Evolutionary conservation across 495 filamentous ascomycete genomes (phyloP), one percentile per base, ranked within the genome.

Genomic region (Bathelium albidoporum): DNA sequence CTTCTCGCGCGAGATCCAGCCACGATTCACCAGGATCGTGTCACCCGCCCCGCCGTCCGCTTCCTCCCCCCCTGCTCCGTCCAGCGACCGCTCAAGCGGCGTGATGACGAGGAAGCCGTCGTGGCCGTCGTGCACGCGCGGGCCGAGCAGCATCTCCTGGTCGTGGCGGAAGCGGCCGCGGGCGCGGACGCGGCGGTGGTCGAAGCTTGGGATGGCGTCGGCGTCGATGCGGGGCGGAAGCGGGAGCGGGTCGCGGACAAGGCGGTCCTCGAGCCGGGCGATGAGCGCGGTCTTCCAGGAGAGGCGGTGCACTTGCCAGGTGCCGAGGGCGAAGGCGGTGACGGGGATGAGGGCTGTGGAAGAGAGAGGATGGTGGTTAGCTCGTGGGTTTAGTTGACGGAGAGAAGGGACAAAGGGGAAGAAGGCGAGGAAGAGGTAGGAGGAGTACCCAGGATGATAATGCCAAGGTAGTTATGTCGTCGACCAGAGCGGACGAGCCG

Each of bases 281-380:
- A 98, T 86, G 18, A 97, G 78, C 43, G 92, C 87, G 10, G 91
- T 91, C 73, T 98, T 98, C 91, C 92, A 93, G 39, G 83, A 82
- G 18, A 98, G 84, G 1, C 94, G 90, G 70, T 95, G 82, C n/a
- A 98, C 87, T 71, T 98, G 94, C 94, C 94, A 98, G 45, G 87
- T 89, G 43, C 94, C 94, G 36, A 98, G 85, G 66, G 78, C 78
- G 74, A 98, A 96, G 59, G 94, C 88, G 5, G 91, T 96, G 49
- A 95, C 78, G 39, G 94, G 94, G 65, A 98, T 97, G 52, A 94
- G 73, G 34, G 91, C 91, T 91, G 68, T 59, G 66, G 63, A 32
- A 70, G 11, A 9, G 44, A 49, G 49, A 49, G 11, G 3, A 24
- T n/a, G 49, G 49, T n/a, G 24, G 49, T 55, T 55, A 18, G 44